Evolutionary conservation across 495 filamentous ascomycete genomes (phyloP).

Genomic region (Hypoxylon fuscum): DNA sequence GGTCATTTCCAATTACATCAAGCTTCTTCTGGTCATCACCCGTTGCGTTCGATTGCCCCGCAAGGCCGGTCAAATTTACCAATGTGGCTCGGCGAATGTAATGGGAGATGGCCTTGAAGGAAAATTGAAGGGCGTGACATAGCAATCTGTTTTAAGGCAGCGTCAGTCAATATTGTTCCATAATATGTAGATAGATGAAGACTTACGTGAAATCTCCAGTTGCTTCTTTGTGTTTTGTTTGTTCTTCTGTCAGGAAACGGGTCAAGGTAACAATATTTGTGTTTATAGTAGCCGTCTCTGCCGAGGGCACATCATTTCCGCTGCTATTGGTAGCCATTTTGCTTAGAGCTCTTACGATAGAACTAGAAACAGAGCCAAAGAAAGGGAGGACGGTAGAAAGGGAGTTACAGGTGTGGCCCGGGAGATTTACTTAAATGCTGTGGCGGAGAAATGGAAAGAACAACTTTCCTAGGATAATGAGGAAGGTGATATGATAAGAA

Average conservation of each 20-base stretch:
- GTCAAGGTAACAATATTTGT: slow-evolving; percentile 96
- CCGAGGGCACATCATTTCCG: slow-evolving; percentile 40
- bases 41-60: slow-evolving; percentile 92
- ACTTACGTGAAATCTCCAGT: slow-evolving; percentile 97
- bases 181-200: not conserved
- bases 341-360: not conserved
- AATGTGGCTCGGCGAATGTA: slow-evolving; percentile 98
- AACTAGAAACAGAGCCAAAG: not conserved
- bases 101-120: slow-evolving; percentile 99
- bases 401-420: not conserved
- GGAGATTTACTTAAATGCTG: slow-evolving; percentile 9
- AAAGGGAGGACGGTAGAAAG: not conserved
- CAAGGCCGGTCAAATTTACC: slow-evolving; percentile 94
- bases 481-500: slow-evolving; percentile 12
- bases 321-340: slow-evolving; percentile 50
- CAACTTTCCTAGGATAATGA: slow-evolving; percentile 1
- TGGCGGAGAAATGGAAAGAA: slow-evolving; percentile 16
- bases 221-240: slow-evolving; percentile 89
- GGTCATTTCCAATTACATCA: slow-evolving; percentile 97
- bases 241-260: slow-evolving; percentile 94
- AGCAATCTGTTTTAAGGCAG: slow-evolving; percentile 68
- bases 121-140: slow-evolving; percentile 97
- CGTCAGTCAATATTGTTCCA: slow-evolving; percentile 5
- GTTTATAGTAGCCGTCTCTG: slow-evolving; percentile 81
- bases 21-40: slow-evolving; percentile 99